Percentiles rank a stretch among this genome's conserved stretches.
These are phyloP conservation scores for sweet orange (Citrus sinensis) DNA, from an alignment of 345 rosid genomes.

Conservation along the genomic window DNA sequence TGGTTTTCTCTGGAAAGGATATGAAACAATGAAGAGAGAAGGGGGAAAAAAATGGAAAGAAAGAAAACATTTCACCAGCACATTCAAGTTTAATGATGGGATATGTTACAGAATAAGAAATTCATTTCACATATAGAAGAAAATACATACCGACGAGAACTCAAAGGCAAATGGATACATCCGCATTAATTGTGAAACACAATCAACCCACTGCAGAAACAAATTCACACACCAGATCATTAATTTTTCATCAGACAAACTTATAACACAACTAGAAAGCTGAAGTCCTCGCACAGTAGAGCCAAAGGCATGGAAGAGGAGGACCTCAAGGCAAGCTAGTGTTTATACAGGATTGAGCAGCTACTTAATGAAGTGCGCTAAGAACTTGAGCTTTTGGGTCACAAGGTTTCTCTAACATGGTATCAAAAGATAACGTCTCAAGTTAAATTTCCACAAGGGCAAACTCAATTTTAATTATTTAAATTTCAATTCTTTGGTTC, in stretches of 20 bases:
- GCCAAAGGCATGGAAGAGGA: neutral
- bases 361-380: neutral
- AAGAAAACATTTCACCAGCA: neutral
- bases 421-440: too few relatives aligned
- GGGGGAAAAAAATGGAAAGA: neutral
- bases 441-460: too few relatives aligned
- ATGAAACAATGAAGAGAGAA: neutral
- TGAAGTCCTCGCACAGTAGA: neutral
- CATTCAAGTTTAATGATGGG: conserved; percentile 13
- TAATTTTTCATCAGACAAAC: neutral
- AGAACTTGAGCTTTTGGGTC: neutral
- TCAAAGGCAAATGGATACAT: conserved; percentile 97
- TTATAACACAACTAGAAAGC: neutral
- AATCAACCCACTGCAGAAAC: conserved; percentile 94
- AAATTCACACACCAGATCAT: neutral
- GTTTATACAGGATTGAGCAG: neutral
- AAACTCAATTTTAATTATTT: too few relatives aligned
- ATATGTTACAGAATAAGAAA: neutral
- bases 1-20: neutral
- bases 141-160: conserved; percentile 80
- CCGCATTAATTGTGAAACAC: conserved; percentile 83
- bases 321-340: neutral
- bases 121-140: neutral
- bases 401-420: neutral
- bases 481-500: too few relatives aligned